Percentiles rank a stretch among this genome's conserved stretches.
These are phyloP conservation scores for Blastocystis sp. DNA, from an alignment of 352 stramenopile species.

Conservation along the genomic window DNA sequence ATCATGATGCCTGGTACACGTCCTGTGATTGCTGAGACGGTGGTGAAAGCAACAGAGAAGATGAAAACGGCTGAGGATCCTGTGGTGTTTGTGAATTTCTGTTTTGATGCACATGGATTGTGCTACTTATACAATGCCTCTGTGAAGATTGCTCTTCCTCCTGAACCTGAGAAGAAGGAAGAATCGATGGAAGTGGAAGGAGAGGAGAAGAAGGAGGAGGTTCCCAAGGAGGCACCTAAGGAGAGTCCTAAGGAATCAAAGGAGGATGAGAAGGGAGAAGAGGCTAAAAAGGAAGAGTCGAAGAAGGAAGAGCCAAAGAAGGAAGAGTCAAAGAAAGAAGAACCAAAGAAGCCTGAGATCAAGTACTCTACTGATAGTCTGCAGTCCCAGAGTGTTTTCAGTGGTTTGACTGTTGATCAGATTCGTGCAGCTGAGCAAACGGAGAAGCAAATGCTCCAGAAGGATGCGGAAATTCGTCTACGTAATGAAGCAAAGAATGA, in stretches of 20 bases:
- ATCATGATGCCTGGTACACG: conserved; percentile 37
- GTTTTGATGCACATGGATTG: conserved; percentile 92
- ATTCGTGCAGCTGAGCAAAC: not conserved
- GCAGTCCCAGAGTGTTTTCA: not conserved
- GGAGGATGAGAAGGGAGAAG: conserved; percentile 73
- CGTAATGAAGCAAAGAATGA: conserved; percentile 99
- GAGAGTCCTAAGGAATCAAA: conserved; percentile 16
- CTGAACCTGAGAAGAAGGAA: conserved; percentile 79
- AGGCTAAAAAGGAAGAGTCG: conserved; percentile 74
- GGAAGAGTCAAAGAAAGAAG: conserved; percentile 72
- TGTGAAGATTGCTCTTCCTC: conserved; percentile 92
- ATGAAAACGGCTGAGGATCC: conserved; percentile 83
- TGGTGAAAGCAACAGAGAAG: conserved; percentile 74
- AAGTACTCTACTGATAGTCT: conserved; percentile 75
- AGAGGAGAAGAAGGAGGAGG: not conserved
- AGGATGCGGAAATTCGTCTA: conserved; percentile 69
- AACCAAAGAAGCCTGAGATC: conserved; percentile 83
- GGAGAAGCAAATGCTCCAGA: conserved; percentile 76
- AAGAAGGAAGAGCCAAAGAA: conserved; percentile 26
- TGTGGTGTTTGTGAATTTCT: conserved; percentile 94
- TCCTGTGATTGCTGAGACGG: not conserved
- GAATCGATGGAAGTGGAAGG: conserved; percentile 68
- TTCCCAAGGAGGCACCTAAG: conserved; percentile 29
- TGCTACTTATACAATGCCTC: conserved; percentile 89
- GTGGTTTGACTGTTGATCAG: not conserved